A percentile compares a stretch with the other conserved stretches of the same genome.
These are phyloP conservation scores for Mucor ambiguus DNA, from an alignment of 371 early-diverging fungal species.

Conservation along the genomic window DNA sequence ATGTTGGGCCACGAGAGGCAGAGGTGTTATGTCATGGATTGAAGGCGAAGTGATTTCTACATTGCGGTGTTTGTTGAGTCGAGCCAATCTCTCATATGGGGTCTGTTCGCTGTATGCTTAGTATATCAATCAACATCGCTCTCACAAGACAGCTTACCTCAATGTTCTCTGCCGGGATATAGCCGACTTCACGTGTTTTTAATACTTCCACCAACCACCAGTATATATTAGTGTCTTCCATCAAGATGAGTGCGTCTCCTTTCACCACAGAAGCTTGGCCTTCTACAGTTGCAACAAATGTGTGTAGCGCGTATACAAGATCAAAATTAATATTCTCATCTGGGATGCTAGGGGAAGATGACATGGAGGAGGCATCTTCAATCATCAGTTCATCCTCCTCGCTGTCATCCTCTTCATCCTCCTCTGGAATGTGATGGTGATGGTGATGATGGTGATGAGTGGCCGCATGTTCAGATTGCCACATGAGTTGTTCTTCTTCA, in stretches of 20 bases:
- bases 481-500: conserved; percentile 29
- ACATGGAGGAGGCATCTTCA: conserved; percentile 48
- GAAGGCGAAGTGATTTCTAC: conserved; percentile 64
- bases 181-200: conserved; percentile 88
- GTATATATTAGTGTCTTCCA: conserved; percentile 95
- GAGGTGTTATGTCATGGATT: conserved; percentile 14
- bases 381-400: conserved; percentile 56
- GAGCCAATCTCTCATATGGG: conserved; percentile 85
- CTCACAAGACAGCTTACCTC: conserved; percentile 56
- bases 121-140: neutral
- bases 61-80: conserved; percentile 88
- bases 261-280: conserved; percentile 92
- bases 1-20: neutral
- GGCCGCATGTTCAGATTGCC: conserved; percentile 20
- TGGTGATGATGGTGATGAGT: conserved; percentile 49
- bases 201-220: conserved; percentile 97
- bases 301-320: conserved; percentile 90
- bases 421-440: conserved; percentile 57
- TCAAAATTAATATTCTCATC: conserved; percentile 81
- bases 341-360: conserved; percentile 63
- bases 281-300: conserved; percentile 93
- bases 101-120: conserved; percentile 52
- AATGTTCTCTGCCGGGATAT: conserved; percentile 95
- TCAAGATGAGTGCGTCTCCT: conserved; percentile 84
- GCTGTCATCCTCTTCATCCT: conserved; percentile 44